These are phyloP conservation scores for Bolboschoenoplectus hybrid DNA, from an alignment of 202 grass and related monocot species.

Conservation along the genomic window DNA sequence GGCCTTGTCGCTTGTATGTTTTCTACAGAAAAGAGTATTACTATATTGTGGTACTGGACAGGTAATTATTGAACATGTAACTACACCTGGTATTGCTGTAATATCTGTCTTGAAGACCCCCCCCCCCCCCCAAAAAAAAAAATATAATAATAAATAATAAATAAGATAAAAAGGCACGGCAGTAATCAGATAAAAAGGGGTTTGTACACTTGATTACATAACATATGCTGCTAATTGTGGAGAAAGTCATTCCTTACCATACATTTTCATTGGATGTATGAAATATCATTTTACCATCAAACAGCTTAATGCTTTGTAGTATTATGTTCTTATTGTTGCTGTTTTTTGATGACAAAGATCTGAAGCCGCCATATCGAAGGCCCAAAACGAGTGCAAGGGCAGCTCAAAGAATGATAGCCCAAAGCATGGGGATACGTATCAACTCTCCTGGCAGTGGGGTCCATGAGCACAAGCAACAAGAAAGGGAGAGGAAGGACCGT, in stretches of 20 bases:
- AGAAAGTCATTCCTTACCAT: background rate
- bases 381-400: conserved; percentile 81
- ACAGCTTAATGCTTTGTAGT: background rate
- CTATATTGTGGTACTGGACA: background rate
- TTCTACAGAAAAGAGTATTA: too few species aligned
- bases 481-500: conserved; percentile 70
- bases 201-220: background rate
- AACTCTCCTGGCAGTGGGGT: conserved; percentile 50
- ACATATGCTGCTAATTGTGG: background rate
- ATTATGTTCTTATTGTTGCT: conserved; percentile 25
- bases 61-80: background rate
- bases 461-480: conserved; percentile 67
- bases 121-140: background rate
- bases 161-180: background rate
- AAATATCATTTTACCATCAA: background rate
- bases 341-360: conserved; percentile 49
- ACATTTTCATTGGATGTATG: background rate
- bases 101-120: background rate
- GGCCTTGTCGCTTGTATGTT: too few species aligned
- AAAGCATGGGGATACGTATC: conserved; percentile 67
- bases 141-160: background rate
- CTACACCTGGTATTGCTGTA: background rate
- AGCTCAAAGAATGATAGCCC: conserved; percentile 80
- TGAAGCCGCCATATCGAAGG: conserved; percentile 74
- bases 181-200: background rate